Evolutionary conservation across 805 yeast genomes (phyloP), one percentile per base, ranked within the genome.

Genomic region (Saturnispora saitoi): DNA sequence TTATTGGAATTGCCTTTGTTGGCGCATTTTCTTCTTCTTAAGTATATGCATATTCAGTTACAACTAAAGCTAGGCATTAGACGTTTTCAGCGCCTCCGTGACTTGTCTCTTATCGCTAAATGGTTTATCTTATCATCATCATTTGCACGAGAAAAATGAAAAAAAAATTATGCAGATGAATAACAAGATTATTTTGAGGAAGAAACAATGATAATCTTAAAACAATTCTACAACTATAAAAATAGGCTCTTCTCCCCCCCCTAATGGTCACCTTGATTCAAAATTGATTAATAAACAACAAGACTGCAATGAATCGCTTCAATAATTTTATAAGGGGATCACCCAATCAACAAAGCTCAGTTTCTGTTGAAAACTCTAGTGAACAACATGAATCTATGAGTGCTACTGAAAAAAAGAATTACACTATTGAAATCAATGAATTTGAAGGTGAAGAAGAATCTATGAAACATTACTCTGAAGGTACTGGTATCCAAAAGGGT

Each of bases 401-500:
- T 14, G 34, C 7, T 22, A 24, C 28, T 24, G 49, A 34, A 14
- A 41, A 40, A 30, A 34, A 34, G 12, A 40, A 47, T 20, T 41
- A 41, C 20, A 47, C 49, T 10, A 29, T 47, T 36, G 49, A 47
- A 36, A 17, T 47, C 10, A 38, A 42, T 24, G 49, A 42, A 32
- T 30, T n/a, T 17, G 50, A 38, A 20, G 44, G 32, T 6, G 46
- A 45, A 17, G 40, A 15, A 20, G 39, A 17, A 20, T 31, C 26
- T n/a, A 9, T n/a, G 15, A 36, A 28, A 8, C 38, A 45, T 17
- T 43, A 34, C n/a, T 32, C n/a, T 15, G 43, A 38, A 9, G 47
- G 48, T 20, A 32, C 42, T 29, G 43, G 36, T 17, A 57, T 59
- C 5, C 71, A 76, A 38, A 64, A 75, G 54, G 70, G 72, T 37